Base-by-base conservation (phyloP, 441 rosid species). In the Pelargonium australe region DNA sequence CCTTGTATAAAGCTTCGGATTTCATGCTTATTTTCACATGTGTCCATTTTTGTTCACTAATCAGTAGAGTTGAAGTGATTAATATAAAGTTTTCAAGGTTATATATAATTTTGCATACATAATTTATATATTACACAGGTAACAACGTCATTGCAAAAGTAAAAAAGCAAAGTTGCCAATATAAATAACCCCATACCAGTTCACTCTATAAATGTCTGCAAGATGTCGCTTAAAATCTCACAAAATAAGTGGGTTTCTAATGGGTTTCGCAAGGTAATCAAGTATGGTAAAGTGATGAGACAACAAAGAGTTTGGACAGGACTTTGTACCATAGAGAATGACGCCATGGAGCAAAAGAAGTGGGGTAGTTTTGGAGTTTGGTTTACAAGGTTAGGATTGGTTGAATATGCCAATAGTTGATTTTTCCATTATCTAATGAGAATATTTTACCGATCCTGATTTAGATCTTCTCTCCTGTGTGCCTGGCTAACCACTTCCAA, bases 121-220 rank as follows among this genome's bases (percentile, higher is more conserved):
- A 34, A 34, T 34, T 34, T 34, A 34, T 34, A 34, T 34, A 34
- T 34, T 34, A 34, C 37, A 34, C 37, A 34, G 37, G 37, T 1
- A 34, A 34, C 37, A 34, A 34, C 4, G 2, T 34, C 37, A 34
- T 34, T 34, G 5, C 37, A 34, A 34, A 34, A 34, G 37, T 34
- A 34, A 34, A 34, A 34, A 34, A 34, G 37, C 37, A 34, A 34
- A 34, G 37, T 4, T 34, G 37, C 37, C 3, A 34, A 34, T 34
- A 34, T 34, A 3, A 34, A 34, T 34, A 1, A 3, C 37, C 37
- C 37, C 37, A 34, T 5, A 34, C 37, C 37, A 14, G 16, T 2
- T 43, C 47, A 53, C 14, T n/a, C 60, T 53, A 53, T 53, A 53
- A 53, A 53, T 53, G 60, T 53, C 7, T 53, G 60, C 17, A 53